phyloP scores from a whole-genome alignment of 2,329 filamentous ascomycete species.

The Pseudofabraea citricarpa region DNA sequence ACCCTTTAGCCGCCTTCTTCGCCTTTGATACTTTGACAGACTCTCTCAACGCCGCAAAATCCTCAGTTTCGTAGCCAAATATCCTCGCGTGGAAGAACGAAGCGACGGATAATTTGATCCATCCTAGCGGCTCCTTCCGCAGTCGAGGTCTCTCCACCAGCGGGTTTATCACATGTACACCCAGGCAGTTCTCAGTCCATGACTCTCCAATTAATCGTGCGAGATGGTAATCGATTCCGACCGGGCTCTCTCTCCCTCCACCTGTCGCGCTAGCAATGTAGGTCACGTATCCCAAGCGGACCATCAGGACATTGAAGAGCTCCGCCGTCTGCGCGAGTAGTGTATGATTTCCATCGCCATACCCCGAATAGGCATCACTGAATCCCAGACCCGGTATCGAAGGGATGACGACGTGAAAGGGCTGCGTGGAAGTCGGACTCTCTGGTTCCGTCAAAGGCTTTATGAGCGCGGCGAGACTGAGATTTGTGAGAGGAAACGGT shows the following conservation, averaged over 20 bases:
- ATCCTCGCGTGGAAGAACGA: constrained; percentile 40
- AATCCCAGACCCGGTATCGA: constrained; percentile 64
- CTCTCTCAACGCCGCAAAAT: constrained; percentile 39
- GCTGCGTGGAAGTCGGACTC: constrained; percentile 35
- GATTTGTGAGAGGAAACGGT: constrained; percentile 60
- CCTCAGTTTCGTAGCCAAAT: constrained; percentile 51
- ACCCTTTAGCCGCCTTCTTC: neutral
- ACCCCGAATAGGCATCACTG: constrained; percentile 50
- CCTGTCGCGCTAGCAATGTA: constrained; percentile 55
- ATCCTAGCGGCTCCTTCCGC: constrained; percentile 39
- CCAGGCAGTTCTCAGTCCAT: constrained; percentile 47
- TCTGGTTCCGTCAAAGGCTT: constrained; percentile 49
- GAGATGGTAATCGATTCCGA: constrained; percentile 47
- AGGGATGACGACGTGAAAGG: constrained; percentile 64
- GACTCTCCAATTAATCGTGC: constrained; percentile 42
- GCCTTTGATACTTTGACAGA: neutral
- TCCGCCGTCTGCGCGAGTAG: constrained; percentile 49
- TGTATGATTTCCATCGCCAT: constrained; percentile 27
- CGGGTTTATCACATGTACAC: constrained; percentile 56
- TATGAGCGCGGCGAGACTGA: constrained; percentile 53
- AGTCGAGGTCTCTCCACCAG: constrained; percentile 44
- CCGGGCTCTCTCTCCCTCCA: constrained; percentile 39
- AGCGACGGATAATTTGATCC: constrained; percentile 53
- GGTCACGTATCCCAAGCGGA: constrained; percentile 49
- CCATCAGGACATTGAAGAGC: constrained; percentile 56